Evolutionary conservation across 2,329 filamentous ascomycete genomes (phyloP).

Genomic region (Fusarium ambrosium): DNA sequence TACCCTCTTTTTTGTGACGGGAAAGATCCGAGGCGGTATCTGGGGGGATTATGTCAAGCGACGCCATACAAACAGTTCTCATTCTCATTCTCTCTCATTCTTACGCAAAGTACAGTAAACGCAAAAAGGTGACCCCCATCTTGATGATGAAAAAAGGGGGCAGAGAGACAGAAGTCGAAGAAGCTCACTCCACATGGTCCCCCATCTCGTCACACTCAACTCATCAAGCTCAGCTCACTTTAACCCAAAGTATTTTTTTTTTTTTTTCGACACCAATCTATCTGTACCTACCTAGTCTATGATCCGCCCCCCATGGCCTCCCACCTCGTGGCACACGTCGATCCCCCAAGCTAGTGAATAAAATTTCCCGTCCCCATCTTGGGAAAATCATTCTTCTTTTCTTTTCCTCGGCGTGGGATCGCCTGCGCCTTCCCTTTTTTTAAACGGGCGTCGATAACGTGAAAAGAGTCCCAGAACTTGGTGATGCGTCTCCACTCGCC

Average conservation of each 20-base stretch:
- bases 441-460: background rate
- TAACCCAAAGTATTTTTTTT: background rate
- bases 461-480: background rate
- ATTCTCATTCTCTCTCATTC: background rate
- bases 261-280: background rate
- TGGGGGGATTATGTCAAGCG: background rate
- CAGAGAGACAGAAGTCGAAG: background rate
- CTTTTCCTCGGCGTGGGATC: background rate
- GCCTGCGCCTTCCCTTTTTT: background rate
- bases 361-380: background rate
- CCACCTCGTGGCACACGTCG: slow-evolving; percentile 8
- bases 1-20: background rate
- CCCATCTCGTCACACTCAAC: background rate
- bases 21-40: background rate
- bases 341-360: slow-evolving; percentile 8
- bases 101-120: background rate
- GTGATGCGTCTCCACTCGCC: background rate
- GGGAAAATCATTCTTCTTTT: background rate
- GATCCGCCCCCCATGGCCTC: background rate
- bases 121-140: background rate
- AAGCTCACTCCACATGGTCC: background rate
- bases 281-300: background rate
- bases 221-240: background rate
- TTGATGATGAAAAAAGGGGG: background rate
- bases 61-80: background rate